Evolutionary conservation across 768 basidiomycete species (phyloP).

Genomic region (Mycena rosella): DNA sequence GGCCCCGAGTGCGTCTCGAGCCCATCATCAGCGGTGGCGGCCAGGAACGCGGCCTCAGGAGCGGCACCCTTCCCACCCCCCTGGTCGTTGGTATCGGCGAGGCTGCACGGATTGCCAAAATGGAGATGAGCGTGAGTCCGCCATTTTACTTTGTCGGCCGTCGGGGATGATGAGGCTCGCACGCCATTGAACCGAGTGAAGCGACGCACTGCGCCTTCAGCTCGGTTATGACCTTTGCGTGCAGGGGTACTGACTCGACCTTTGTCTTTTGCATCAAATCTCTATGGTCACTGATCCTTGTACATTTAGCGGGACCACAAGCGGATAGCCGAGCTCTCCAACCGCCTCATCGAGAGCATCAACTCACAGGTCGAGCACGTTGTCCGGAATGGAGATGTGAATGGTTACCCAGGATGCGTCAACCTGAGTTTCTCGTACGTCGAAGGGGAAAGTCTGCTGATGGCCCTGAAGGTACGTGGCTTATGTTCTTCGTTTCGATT

Average conservation of each 20-base stretch:
- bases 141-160: conserved; percentile 49
- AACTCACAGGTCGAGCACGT: conserved; percentile 90
- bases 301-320: conserved; percentile 79
- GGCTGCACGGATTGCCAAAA: conserved; percentile 91
- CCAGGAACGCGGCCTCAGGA: conserved; percentile 94
- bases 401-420: conserved; percentile 96
- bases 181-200: conserved; percentile 64
- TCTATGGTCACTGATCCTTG: conserved; percentile 30
- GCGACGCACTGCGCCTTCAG: conserved; percentile 51
- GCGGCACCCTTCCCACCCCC: conserved; percentile 92
- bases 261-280: conserved; percentile 10
- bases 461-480: conserved; percentile 91
- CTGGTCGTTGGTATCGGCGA: conserved; percentile 95
- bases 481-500: conserved; percentile 3
- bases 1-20: conserved; percentile 94
- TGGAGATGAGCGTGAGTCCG: conserved; percentile 86
- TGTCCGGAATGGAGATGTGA: conserved; percentile 91
- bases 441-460: conserved; percentile 95
- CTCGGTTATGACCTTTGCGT: conserved; percentile 73
- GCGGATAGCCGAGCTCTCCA: conserved; percentile 78
- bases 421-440: conserved; percentile 97
- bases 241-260: conserved; percentile 92
- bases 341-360: conserved; percentile 86
- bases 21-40: conserved; percentile 97
- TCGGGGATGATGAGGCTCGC: conserved; percentile 63